phyloP scores from a whole-genome alignment of 2,329 filamentous ascomycete species.

The Penicillium psychrosexuale region DNA sequence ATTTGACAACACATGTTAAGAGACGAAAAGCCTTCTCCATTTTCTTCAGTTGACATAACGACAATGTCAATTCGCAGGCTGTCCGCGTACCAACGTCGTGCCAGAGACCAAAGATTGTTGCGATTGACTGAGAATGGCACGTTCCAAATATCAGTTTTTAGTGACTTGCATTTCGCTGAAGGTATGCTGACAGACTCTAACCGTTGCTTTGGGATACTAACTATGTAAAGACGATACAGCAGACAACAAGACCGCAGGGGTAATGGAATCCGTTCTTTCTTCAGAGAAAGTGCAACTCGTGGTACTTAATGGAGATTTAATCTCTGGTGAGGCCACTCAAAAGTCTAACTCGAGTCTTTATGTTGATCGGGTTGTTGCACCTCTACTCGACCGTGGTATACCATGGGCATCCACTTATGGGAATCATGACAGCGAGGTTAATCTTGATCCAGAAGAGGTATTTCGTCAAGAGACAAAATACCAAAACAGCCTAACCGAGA shows the following conservation, averaged over 20 bases:
- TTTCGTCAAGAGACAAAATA: conserved; percentile 41
- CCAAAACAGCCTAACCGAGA: conserved; percentile 42
- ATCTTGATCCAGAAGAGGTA: conserved; percentile 51
- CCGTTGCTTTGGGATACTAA: conserved; percentile 42
- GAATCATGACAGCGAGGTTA: conserved; percentile 64
- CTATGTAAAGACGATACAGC: conserved; percentile 30
- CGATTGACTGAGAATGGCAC: conserved; percentile 27
- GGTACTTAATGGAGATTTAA: conserved; percentile 68
- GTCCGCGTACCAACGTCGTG: not conserved
- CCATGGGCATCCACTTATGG: conserved; percentile 68
- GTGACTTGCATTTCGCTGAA: conserved; percentile 70
- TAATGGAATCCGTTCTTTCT: conserved; percentile 59
- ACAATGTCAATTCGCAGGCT: not conserved
- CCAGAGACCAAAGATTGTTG: not conserved
- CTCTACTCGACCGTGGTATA: conserved; percentile 54
- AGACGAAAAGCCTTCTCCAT: not conserved
- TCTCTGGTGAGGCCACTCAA: conserved; percentile 63
- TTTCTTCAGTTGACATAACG: not conserved
- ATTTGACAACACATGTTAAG: not conserved
- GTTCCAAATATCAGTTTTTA: conserved; percentile 59
- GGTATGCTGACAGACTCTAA: conserved; percentile 46
- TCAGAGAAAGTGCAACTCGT: conserved; percentile 59
- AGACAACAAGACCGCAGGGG: conserved; percentile 56
- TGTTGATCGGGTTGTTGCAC: conserved; percentile 58
- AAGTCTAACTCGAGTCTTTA: conserved; percentile 55